Percentiles rank a stretch among this genome's conserved stretches.
phyloP scores from a whole-genome alignment of 2,329 filamentous ascomycete genomes.

The Hirsutella rhossiliensis region DNA sequence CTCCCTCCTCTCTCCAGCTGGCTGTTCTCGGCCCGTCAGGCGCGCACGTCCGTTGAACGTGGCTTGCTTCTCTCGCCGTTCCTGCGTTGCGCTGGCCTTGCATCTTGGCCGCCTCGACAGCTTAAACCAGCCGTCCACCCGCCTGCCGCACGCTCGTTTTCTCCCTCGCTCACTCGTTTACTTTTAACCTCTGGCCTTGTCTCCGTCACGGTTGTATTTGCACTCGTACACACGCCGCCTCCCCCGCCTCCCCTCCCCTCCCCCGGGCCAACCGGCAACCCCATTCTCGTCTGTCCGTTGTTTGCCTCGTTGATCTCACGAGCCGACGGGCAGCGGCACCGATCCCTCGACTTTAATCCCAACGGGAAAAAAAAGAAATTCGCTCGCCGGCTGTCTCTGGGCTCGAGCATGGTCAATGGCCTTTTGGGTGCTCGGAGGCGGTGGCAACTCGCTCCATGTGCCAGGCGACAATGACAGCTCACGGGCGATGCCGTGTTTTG shows the following conservation, averaged over 20 bases:
- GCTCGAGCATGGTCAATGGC: constrained; percentile 24
- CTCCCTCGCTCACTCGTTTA: neutral
- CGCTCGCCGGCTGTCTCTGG: neutral
- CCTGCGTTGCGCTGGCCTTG: neutral
- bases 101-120: neutral
- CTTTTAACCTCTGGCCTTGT: no score
- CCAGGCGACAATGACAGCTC: constrained; percentile 7
- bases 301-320: no score
- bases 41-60: neutral
- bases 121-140: neutral
- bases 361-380: no score
- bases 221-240: neutral
- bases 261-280: neutral
- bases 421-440: constrained; percentile 25
- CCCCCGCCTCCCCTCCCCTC: neutral
- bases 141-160: neutral
- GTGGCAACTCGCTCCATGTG: constrained; percentile 10
- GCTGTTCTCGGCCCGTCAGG: neutral
- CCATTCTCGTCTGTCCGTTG: neutral
- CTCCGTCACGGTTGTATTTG: neutral
- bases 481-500: neutral
- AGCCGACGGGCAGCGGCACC: no score
- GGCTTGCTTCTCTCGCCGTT: neutral
- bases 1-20: neutral
- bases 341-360: no score